Percentiles rank a stretch among this genome's conserved stretches.
These are phyloP conservation scores for Saccharomycopsis malanga DNA, from an alignment of 805 yeast genomes.

Conservation along the genomic window DNA sequence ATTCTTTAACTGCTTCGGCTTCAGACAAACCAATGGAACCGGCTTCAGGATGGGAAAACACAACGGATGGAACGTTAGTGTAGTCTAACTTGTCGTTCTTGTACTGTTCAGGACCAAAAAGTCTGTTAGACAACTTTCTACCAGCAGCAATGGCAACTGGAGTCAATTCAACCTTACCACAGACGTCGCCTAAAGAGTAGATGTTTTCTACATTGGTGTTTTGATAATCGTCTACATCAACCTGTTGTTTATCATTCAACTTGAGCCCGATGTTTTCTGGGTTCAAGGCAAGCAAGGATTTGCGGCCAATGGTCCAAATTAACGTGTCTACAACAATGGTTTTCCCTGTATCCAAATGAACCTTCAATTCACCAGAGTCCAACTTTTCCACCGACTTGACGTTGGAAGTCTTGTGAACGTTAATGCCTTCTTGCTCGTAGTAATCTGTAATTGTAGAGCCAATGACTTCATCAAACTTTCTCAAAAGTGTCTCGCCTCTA, in stretches of 20 bases:
- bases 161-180: conserved; percentile 87
- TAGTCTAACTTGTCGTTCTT: conserved; percentile 78
- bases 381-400: conserved; percentile 43
- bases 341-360: conserved; percentile 36
- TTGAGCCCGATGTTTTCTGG: conserved; percentile 71
- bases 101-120: conserved; percentile 74
- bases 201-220: conserved; percentile 64
- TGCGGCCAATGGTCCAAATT: conserved; percentile 94
- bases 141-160: conserved; percentile 99
- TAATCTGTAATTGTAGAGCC: conserved; percentile 73
- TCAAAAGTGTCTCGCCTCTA: conserved; percentile 84
- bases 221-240: conserved; percentile 84
- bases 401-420: conserved; percentile 63
- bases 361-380: conserved; percentile 42
- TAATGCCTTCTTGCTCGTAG: conserved; percentile 74
- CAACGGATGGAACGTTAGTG: conserved; percentile 83
- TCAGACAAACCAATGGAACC: conserved; percentile 89
- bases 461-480: conserved; percentile 79
- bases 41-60: conserved; percentile 97
- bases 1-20: conserved; percentile 66
- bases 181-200: conserved; percentile 89
- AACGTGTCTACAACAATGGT: conserved; percentile 74
- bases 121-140: conserved; percentile 82
- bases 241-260: conserved; percentile 50
- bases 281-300: conserved; percentile 65